Evolutionary conservation across 495 filamentous ascomycete genomes (phyloP), one percentile per base, ranked within the genome.

Genomic region (Aspergillus cavernicola): DNA sequence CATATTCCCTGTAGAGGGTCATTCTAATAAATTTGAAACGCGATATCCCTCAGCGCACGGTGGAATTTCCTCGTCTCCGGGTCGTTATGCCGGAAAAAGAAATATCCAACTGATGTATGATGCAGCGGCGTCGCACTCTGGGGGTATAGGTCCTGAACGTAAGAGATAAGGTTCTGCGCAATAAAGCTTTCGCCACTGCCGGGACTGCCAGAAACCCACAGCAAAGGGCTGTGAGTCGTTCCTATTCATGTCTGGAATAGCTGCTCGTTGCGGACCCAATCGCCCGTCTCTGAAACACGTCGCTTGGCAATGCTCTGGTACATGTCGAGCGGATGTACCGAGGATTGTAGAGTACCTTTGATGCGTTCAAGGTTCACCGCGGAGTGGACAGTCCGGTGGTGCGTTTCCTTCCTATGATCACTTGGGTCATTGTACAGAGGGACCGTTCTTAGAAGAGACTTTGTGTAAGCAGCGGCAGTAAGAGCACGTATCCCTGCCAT

Each of bases 171-270:
- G 20, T 59, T 59, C 4, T 59, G 39, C 11, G 64, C 59, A 4
- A 71, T 54, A 48, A 55, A 67, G 4, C 60, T 65, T 46, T 71
- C 69, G 4, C 68, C 68, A 9, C 56, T 49, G 8, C 67, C 67
- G 18, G 61, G 62, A 11, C 29, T 53, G 13, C 49, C 49, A 35
- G 13, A 18, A 23, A 52, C 19, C 24, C 26, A 40, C 15, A 41
- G 19, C 2, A 41, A 22, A 9, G 38, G 38, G 4, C 3, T 41
- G 12, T 20, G 6, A 6, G 26, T 4, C 2, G 12, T 9, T 0
- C 28, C 33, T 20, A 50, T 4, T 32, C 47, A 50, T 1, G 10
- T 7, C 23, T 26, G 19, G n/a, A 50, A 50, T 0, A 4, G 7
- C 10, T 16, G 20, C n/a, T 50, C 47, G 1, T 2, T n/a, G 7